phyloP scores from a whole-genome alignment of 257 asterid species.

The Solanum rostratum region DNA sequence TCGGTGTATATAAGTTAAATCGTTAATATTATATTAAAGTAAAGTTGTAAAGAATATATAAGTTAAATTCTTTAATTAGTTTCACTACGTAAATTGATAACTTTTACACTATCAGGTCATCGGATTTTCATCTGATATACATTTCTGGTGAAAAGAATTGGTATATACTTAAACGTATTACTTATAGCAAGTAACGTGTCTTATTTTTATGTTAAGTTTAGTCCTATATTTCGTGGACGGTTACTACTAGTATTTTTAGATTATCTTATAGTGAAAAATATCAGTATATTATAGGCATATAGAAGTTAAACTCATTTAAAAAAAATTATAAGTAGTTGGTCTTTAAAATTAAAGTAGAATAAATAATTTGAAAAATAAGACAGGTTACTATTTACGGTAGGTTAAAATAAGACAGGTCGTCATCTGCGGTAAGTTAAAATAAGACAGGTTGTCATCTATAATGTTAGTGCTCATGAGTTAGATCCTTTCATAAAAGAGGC shows the following conservation, averaged over 20 bases:
- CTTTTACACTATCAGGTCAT: background rate
- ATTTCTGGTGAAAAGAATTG: background rate
- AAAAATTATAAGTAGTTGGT: accelerated
- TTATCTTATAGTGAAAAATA: background rate
- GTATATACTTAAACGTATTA: background rate
- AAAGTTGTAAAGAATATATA: too few species aligned
- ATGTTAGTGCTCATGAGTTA: background rate
- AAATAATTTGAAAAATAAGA: background rate
- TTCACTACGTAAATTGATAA: background rate
- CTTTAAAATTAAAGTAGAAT: background rate
- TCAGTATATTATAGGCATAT: background rate
- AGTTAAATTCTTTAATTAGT: background rate
- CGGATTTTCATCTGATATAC: background rate
- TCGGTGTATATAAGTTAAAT: too few species aligned
- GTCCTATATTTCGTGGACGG: background rate
- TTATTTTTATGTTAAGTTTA: background rate
- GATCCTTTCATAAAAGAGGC: background rate
- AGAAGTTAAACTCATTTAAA: background rate
- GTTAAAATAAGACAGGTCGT: background rate
- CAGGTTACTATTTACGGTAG: too few species aligned
- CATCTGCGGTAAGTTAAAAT: background rate
- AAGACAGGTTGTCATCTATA: background rate
- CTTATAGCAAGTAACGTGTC: background rate
- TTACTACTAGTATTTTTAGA: background rate
- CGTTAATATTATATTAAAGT: too few species aligned